Conservation (phyloP, 1,284 basidiomycete genomes). For the Sporisorium scitamineum region DNA sequence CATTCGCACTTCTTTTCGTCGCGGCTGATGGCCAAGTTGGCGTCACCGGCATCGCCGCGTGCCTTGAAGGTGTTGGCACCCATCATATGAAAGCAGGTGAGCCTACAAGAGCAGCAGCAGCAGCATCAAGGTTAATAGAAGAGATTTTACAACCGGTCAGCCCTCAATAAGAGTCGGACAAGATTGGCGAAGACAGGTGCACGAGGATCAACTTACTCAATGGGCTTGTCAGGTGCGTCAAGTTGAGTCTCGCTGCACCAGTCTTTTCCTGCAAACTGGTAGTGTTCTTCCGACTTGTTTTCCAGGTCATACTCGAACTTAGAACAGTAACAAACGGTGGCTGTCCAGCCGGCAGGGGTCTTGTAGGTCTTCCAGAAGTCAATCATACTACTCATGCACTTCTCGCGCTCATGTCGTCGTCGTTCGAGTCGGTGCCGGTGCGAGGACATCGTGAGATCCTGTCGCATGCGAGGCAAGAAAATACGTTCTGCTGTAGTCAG, state of each 20-base stretch:
- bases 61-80: background rate
- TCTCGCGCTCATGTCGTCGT: background rate
- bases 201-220: too few species aligned
- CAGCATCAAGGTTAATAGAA: too few species aligned
- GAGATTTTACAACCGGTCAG: too few species aligned
- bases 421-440: background rate
- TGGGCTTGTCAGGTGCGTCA: too few species aligned
- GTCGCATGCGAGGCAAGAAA: background rate
- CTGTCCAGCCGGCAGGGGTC: background rate
- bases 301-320: background rate
- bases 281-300: background rate
- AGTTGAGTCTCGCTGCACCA: too few species aligned
- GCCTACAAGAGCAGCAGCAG: background rate
- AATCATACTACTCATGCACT: background rate
- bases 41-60: background rate
- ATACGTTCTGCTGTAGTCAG: background rate
- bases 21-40: background rate
- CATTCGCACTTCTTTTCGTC: background rate
- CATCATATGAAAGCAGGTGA: background rate
- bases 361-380: background rate
- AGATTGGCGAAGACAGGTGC: too few species aligned
- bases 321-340: background rate
- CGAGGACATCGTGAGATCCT: background rate
- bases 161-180: too few species aligned
- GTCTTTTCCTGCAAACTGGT: background rate